phyloP scores from a whole-genome alignment of 441 rosid species.

The Jatropha multifida region DNA sequence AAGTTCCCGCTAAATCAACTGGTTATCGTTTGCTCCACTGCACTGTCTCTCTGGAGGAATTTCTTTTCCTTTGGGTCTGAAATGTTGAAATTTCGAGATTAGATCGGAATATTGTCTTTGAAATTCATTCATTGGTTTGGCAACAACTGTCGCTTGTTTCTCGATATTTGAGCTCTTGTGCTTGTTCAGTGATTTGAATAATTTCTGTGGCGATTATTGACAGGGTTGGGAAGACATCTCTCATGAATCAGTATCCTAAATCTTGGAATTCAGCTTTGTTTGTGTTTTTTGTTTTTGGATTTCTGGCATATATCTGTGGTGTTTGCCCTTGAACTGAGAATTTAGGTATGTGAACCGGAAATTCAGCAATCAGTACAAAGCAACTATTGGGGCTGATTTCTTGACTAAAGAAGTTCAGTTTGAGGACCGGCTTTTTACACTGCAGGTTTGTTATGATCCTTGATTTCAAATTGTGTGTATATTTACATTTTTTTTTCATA shows the following conservation, averaged over 20 bases:
- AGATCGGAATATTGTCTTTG: not conserved
- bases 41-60: not conserved
- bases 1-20: too few species aligned
- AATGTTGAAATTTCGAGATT: not conserved
- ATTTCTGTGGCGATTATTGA: too few species aligned
- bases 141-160: too few species aligned
- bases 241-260: slow-evolving; percentile 78
- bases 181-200: slow-evolving; percentile 9
- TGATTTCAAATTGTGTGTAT: not conserved
- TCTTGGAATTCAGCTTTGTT: slow-evolving; percentile 19
- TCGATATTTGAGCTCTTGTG: too few species aligned
- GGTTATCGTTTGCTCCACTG: too few species aligned
- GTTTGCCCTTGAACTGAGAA: not conserved
- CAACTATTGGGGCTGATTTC: slow-evolving; percentile 79
- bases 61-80: not conserved
- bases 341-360: slow-evolving; percentile 80
- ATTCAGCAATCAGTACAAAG: slow-evolving; percentile 90
- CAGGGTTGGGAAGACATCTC: slow-evolving; percentile 89
- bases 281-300: not conserved
- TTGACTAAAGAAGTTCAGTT: slow-evolving; percentile 79
- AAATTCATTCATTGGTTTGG: too few species aligned
- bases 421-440: slow-evolving; percentile 80
- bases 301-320: not conserved
- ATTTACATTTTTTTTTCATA: not conserved
- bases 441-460: slow-evolving; percentile 50